Conservation (phyloP, 805 yeast species). For the Candida golubevii region DNA sequence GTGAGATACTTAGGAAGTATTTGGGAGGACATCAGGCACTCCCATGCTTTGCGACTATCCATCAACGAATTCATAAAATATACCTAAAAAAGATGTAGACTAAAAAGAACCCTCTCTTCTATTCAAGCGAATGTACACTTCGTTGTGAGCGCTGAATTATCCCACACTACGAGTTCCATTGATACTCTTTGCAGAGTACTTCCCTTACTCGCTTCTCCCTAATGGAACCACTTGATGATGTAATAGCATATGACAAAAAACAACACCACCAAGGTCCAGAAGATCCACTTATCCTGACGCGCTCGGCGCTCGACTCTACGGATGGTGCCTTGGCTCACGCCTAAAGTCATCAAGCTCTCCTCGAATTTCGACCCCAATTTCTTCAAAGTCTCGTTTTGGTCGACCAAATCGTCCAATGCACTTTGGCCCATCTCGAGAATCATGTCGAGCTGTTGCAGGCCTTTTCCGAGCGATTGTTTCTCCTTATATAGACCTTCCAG, state of each 20-base stretch:
- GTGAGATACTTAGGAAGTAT: too few species aligned
- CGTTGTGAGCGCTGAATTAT: too few species aligned
- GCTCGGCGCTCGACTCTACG: constrained; percentile 76
- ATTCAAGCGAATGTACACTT: too few species aligned
- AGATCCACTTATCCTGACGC: constrained; percentile 79
- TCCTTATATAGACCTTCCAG: constrained; percentile 71
- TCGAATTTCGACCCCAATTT: constrained; percentile 61
- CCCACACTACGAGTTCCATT: too few species aligned
- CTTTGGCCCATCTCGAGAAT: constrained; percentile 85
- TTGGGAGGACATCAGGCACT: too few species aligned
- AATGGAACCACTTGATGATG: constrained; percentile 62
- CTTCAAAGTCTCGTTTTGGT: constrained; percentile 71
- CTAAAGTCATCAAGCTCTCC: constrained; percentile 70
- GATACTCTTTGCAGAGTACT: too few species aligned
- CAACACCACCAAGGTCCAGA: constrained; percentile 66
- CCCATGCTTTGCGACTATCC: too few species aligned
- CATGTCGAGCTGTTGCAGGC: constrained; percentile 81
- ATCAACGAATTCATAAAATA: too few species aligned
- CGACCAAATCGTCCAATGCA: constrained; percentile 80
- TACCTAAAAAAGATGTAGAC: too few species aligned
- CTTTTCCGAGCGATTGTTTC: constrained; percentile 55
- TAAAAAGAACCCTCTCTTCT: too few species aligned
- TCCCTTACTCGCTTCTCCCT: constrained; percentile 1
- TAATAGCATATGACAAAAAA: constrained; percentile 65
- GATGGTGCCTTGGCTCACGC: constrained; percentile 83